Percentiles rank a stretch among this genome's conserved stretches.
Conservation (phyloP, 2,329 filamentous ascomycete genomes). For the Colletotrichum magnum region DNA sequence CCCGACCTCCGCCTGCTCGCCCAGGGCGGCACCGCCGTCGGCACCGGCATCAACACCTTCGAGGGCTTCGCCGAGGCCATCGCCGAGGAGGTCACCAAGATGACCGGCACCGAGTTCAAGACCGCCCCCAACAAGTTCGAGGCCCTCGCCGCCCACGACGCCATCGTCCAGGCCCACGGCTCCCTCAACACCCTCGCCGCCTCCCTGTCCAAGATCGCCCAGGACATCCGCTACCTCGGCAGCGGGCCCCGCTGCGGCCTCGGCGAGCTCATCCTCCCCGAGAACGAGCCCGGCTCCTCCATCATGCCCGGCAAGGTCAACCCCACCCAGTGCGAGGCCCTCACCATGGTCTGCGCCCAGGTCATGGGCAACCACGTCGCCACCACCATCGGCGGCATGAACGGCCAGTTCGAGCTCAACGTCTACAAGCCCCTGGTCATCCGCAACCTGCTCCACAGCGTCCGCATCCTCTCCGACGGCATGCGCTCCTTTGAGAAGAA, state of each 20-base stretch:
- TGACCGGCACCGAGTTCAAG: slow-evolving; percentile 94
- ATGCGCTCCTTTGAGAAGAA: slow-evolving; percentile 98
- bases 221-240: slow-evolving; percentile 97
- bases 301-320: slow-evolving; percentile 99
- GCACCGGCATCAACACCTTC: slow-evolving; percentile 97
- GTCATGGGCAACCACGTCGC: slow-evolving; percentile 98
- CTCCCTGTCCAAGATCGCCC: slow-evolving; percentile 97
- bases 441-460: slow-evolving; percentile 93
- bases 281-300: slow-evolving; percentile 97
- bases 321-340: slow-evolving; percentile 96
- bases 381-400: slow-evolving; percentile 93
- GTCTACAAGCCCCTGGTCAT: slow-evolving; percentile 99
- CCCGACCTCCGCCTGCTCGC: slow-evolving; percentile 89
- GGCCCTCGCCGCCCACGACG: slow-evolving; percentile 94
- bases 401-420: slow-evolving; percentile 98
- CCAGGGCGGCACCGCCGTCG: slow-evolving; percentile 96
- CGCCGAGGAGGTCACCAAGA: slow-evolving; percentile 89
- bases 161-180: slow-evolving; percentile 93
- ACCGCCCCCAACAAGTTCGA: slow-evolving; percentile 99
- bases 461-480: slow-evolving; percentile 87
- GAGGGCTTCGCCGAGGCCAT: slow-evolving; percentile 95
- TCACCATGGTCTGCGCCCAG: slow-evolving; percentile 98
- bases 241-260: slow-evolving; percentile 96
- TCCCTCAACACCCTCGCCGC: slow-evolving; percentile 92
- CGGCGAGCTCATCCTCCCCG: slow-evolving; percentile 91